phyloP scores from a whole-genome alignment of 2,329 filamentous ascomycete genomes.

The Aspergillus sclerotialis region DNA sequence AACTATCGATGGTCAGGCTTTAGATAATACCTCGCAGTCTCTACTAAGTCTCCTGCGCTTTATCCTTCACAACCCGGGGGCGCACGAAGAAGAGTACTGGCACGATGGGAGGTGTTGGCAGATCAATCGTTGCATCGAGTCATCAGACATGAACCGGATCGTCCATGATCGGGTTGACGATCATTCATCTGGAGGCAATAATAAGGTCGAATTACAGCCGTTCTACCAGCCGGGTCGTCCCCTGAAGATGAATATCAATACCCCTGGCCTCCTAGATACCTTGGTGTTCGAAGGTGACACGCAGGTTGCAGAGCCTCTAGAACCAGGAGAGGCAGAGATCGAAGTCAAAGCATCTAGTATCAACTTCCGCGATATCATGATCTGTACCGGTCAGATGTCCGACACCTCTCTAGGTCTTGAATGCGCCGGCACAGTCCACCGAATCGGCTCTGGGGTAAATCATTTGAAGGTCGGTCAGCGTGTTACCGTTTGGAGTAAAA shows the following conservation, averaged over 20 bases:
- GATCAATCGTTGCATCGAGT: too few relatives aligned
- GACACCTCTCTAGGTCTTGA: neutral
- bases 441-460: too few relatives aligned
- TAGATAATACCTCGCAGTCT: too few relatives aligned
- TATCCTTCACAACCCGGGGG: too few relatives aligned
- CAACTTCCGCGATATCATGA: constrained; percentile 1
- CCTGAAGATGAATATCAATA: neutral
- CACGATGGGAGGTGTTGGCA: too few relatives aligned
- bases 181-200: too few relatives aligned
- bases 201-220: neutral
- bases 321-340: constrained; percentile 1
- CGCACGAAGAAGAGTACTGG: too few relatives aligned
- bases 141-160: neutral
- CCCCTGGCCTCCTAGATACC: constrained; percentile 1
- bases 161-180: neutral
- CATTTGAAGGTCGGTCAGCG: too few relatives aligned
- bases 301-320: neutral
- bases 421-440: neutral
- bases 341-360: neutral
- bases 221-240: neutral
- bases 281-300: neutral
- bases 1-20: too few relatives aligned
- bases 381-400: neutral
- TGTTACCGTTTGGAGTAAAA: neutral
- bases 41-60: too few relatives aligned